A percentile compares a stretch with the other conserved stretches of the same genome.
These are phyloP conservation scores for Plasmodium cynomolgi DNA, from an alignment of 169 alveolate species.

Conservation along the genomic window DNA sequence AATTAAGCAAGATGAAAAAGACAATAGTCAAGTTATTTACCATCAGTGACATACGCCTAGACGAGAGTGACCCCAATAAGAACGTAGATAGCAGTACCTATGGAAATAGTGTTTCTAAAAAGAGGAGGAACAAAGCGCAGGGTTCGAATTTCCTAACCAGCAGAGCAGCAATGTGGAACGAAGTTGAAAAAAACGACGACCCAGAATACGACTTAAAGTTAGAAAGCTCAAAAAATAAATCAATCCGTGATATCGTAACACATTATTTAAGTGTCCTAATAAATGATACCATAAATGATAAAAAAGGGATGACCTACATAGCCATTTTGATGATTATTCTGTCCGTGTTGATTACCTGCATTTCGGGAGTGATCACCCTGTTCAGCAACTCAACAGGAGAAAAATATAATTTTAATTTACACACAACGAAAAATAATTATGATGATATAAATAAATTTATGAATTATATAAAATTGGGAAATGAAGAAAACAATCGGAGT, in stretches of 20 bases:
- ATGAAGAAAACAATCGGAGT: not conserved
- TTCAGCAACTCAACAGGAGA: slow-evolving; percentile 1
- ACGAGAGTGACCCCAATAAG: not conserved
- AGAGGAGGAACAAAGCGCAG: not conserved
- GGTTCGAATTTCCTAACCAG: slow-evolving; percentile 21
- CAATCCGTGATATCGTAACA: not conserved
- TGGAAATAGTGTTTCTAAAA: not conserved
- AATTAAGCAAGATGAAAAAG: slow-evolving; percentile 22
- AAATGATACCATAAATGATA: slow-evolving; percentile 63
- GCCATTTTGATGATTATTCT: slow-evolving; percentile 46
- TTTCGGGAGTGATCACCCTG: slow-evolving; percentile 63
- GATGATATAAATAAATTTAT: slow-evolving; percentile 44
- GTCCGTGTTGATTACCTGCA: slow-evolving; percentile 41
- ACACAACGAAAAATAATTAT: slow-evolving; percentile 30
- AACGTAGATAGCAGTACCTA: not conserved
- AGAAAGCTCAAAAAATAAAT: slow-evolving; percentile 62
- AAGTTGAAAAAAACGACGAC: slow-evolving; percentile 59
- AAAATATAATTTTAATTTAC: not conserved
- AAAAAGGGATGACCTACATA: slow-evolving; percentile 66
- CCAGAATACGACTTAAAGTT: slow-evolving; percentile 56
- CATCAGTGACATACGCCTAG: slow-evolving; percentile 5
- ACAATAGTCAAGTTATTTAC: slow-evolving; percentile 31
- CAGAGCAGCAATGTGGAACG: slow-evolving; percentile 71
- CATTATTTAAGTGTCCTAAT: slow-evolving; percentile 3
- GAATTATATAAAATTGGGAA: slow-evolving; percentile 25